Base-by-base conservation (phyloP, 495 filamentous ascomycete genomes). In the Hyaloscypha finlandica region DNA sequence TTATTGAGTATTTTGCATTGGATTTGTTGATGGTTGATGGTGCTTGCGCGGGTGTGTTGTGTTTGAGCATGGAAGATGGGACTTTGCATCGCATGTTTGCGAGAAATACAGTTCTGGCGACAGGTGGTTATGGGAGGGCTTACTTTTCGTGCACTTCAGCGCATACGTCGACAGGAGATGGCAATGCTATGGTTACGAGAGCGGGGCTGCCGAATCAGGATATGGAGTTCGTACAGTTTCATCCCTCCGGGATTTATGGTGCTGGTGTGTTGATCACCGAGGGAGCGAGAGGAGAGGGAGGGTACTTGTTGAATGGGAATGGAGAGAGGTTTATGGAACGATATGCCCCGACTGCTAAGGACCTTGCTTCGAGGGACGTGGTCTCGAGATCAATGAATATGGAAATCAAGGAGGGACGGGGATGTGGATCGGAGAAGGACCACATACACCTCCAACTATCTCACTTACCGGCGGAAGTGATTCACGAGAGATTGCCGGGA, bases 171-270 rank as follows among this genome's bases (percentile, higher is more conserved):
- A 73, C 71, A 8, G 71, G 71, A 20, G 71, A 73, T 54, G 71
- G 71, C 4, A 73, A 70, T 54, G 71, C 71, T 1, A 73, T 73
- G 71, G 71, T 65, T 19, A 59, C 71, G 8, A n/a, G 71, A 52
- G 71, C 71, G 12, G 71, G 71, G 2, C 31, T 73, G 42, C 68
- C 71, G 29, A 73, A 73, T 60, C 71, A 73, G 32, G 71, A 73
- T 65, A 70, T 73, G 71, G 71, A 73, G 35, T 73, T 73, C 65
- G 71, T 73, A 12, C 71, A 73, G 51, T 73, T 73, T 32, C 71
- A 73, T 54, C 71, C 71, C 2, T 70, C 71, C 3, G 71, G 71
- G 8, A 73, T 73, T 25, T 73, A 73, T 56, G 68, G 71, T 3
- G 71, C 71, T 4, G 71, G 71, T 0, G 68, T 70, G 5, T 29